These are phyloP conservation scores for Phytomonas sp. DNA, from an alignment of 208 protist species.

Conservation along the genomic window DNA sequence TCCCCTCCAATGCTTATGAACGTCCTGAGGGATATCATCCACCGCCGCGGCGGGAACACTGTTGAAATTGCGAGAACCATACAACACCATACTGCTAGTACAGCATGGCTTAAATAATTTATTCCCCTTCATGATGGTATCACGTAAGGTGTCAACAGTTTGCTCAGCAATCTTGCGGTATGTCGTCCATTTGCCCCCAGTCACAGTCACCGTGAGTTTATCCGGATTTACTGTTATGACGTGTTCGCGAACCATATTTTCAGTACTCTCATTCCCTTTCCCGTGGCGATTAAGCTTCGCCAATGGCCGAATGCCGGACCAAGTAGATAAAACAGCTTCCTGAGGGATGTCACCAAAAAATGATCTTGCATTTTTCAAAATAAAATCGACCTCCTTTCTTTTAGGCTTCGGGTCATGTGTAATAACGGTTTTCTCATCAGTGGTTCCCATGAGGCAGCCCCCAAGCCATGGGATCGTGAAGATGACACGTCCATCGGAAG, in stretches of 20 bases:
- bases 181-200: slow-evolving; percentile 95
- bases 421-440: slow-evolving; percentile 69
- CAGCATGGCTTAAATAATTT: slow-evolving; percentile 39
- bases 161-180: slow-evolving; percentile 93
- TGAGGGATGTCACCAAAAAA: slow-evolving; percentile 56
- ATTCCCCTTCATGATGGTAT: slow-evolving; percentile 34
- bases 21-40: slow-evolving; percentile 28
- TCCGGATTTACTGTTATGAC: slow-evolving; percentile 66
- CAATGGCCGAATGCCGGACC: slow-evolving; percentile 84
- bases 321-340: slow-evolving; percentile 67
- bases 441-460: slow-evolving; percentile 92
- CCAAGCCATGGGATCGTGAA: slow-evolving; percentile 92
- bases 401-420: slow-evolving; percentile 48
- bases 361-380: slow-evolving; percentile 60
- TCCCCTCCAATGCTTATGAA: slow-evolving; percentile 55
- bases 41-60: slow-evolving; percentile 17
- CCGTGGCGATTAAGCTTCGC: slow-evolving; percentile 20
- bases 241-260: slow-evolving; percentile 91
- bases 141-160: slow-evolving; percentile 56
- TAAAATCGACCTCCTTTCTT: slow-evolving; percentile 77
- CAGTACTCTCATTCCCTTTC: slow-evolving; percentile 20
- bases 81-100: slow-evolving; percentile 64
- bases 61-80: slow-evolving; percentile 64
- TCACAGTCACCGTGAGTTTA: slow-evolving; percentile 75
- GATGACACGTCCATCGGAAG: slow-evolving; percentile 90